A percentile compares a stretch with the other conserved stretches of the same genome.
phyloP scores from a whole-genome alignment of 192 early-diverging fungal genomes.

The Entomortierella beljakovae region DNA sequence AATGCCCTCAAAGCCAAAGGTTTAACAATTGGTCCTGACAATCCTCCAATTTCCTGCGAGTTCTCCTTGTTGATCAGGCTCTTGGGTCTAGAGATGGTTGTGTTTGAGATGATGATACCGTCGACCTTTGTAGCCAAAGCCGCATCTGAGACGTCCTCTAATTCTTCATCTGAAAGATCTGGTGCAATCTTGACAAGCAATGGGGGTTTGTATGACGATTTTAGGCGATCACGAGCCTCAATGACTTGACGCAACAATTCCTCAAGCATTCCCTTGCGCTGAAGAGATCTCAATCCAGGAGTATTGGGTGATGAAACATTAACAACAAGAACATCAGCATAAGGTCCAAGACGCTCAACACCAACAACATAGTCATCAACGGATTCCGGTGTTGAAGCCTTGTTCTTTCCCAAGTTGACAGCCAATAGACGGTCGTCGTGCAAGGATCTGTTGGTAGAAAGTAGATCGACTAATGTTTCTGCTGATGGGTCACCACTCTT shows the following conservation, averaged over 20 bases:
- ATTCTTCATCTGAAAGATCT: constrained; percentile 79
- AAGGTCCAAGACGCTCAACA: constrained; percentile 74
- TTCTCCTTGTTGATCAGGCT: constrained; percentile 66
- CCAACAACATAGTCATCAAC: constrained; percentile 88
- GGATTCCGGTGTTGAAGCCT: constrained; percentile 73
- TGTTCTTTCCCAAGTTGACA: constrained; percentile 93
- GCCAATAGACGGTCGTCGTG: constrained; percentile 73
- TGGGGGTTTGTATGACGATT: constrained; percentile 67
- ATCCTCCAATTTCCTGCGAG: constrained; percentile 69
- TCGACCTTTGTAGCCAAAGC: constrained; percentile 78
- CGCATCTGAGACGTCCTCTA: constrained; percentile 83
- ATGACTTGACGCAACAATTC: constrained; percentile 76
- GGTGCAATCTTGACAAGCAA: constrained; percentile 93
- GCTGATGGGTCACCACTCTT: constrained; percentile 39
- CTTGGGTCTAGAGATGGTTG: constrained; percentile 80
- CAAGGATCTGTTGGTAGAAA: constrained; percentile 68
- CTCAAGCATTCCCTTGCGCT: constrained; percentile 78
- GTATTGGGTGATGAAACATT: constrained; percentile 94
- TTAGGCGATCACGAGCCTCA: constrained; percentile 56
- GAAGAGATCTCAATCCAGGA: constrained; percentile 79
- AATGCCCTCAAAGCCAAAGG: constrained; percentile 79
- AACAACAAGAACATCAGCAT: constrained; percentile 90
- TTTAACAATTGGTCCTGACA: constrained; percentile 84
- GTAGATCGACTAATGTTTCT: constrained; percentile 51
- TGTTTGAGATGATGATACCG: constrained; percentile 92